These are phyloP conservation scores for Panaeolus papilionaceus DNA, from an alignment of 768 basidiomycete genomes.

Conservation along the genomic window DNA sequence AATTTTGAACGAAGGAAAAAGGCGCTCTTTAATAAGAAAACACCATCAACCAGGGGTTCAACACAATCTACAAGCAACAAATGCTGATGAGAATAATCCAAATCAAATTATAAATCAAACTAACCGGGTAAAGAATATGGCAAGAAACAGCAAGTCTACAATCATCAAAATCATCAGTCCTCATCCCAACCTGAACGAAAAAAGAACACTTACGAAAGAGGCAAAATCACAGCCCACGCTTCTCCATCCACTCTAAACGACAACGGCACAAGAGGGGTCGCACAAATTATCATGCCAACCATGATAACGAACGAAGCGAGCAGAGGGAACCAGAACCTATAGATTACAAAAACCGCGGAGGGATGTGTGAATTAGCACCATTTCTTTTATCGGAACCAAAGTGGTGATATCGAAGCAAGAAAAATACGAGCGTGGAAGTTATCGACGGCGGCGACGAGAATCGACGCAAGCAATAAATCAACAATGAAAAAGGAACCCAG, in stretches of 20 bases:
- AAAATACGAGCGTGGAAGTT: too few species aligned
- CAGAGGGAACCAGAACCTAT: constrained; percentile 63
- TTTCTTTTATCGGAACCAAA: too few species aligned
- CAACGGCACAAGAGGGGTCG: constrained; percentile 52
- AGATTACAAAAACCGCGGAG: constrained; percentile 36
- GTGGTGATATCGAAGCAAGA: too few species aligned
- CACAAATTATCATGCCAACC: constrained; percentile 59
- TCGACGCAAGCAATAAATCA: too few species aligned
- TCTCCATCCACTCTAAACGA: constrained; percentile 63
- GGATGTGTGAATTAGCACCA: constrained; percentile 15
- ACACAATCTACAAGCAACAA: constrained; percentile 40
- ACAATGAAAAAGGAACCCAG: too few species aligned
- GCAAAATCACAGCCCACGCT: constrained; percentile 80
- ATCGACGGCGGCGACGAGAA: too few species aligned
- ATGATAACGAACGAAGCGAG: constrained; percentile 61
- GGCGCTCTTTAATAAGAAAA: constrained; percentile 59
- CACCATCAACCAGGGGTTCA: constrained; percentile 64
- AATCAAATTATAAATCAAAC: constrained; percentile 28
- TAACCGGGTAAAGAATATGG: constrained; percentile 76
- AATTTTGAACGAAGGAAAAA: neutral
- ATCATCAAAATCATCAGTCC: constrained; percentile 38
- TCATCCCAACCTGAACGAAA: constrained; percentile 9
- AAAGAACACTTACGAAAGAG: constrained; percentile 56
- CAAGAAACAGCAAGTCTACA: constrained; percentile 65
- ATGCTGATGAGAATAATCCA: constrained; percentile 11